These are phyloP conservation scores for Apiospora malaysiana DNA, from an alignment of 2,329 filamentous ascomycete species.

Conservation along the genomic window DNA sequence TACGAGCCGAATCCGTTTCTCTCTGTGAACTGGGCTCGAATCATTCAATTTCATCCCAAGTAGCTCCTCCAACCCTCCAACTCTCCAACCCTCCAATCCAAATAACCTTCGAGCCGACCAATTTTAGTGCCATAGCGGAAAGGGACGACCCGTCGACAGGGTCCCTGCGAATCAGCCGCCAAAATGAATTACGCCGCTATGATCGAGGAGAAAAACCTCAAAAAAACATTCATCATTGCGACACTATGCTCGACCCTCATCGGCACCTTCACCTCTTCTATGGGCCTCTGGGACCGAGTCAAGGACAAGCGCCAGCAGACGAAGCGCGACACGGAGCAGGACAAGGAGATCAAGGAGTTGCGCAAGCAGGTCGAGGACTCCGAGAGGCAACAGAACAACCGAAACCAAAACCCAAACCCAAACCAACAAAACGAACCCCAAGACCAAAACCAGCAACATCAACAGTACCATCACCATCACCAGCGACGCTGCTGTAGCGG, in stretches of 20 bases:
- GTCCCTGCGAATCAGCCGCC: slow-evolving; percentile 12
- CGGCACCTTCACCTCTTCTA: slow-evolving; percentile 44
- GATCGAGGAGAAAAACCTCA: slow-evolving; percentile 44
- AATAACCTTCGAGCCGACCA: not conserved
- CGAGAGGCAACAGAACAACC: slow-evolving; percentile 29
- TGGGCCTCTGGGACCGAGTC: slow-evolving; percentile 45
- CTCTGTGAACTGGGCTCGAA: not conserved
- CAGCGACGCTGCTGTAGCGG: slow-evolving; percentile 10
- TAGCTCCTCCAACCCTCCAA: not conserved
- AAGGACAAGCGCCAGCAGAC: slow-evolving; percentile 39
- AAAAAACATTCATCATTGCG: slow-evolving; percentile 47
- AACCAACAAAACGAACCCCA: slow-evolving; percentile 28
- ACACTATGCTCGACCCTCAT: slow-evolving; percentile 46
- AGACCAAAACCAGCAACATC: slow-evolving; percentile 24
- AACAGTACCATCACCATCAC: slow-evolving; percentile 22
- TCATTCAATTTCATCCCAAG: not conserved
- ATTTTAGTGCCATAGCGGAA: not conserved
- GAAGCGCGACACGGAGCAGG: slow-evolving; percentile 41
- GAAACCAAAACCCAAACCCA: slow-evolving; percentile 26
- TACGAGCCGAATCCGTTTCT: not conserved
- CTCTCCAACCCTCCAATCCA: too few relatives aligned
- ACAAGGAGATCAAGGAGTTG: slow-evolving; percentile 40
- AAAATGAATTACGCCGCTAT: slow-evolving; percentile 35
- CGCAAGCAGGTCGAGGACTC: slow-evolving; percentile 34
- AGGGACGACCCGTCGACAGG: slow-evolving; percentile 16